Conservation (phyloP, 164 flowering plant species). For the Macadamia tetraphylla region DNA sequence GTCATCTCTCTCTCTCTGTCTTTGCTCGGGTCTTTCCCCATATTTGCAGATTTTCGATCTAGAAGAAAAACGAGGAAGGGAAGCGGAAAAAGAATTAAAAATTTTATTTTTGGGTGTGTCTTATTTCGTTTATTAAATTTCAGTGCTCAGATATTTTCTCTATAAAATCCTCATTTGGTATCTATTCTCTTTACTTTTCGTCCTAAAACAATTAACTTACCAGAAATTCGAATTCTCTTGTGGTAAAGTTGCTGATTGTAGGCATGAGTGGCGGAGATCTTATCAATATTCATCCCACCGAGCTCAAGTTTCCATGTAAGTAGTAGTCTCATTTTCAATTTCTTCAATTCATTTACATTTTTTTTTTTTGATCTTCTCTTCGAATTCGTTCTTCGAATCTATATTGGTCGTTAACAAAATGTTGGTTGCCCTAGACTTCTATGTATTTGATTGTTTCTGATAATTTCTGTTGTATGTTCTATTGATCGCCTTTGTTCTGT, state of each 20-base stretch:
- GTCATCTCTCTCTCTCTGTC: background rate
- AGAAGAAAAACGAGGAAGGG: background rate
- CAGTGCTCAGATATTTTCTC: too few relatives aligned
- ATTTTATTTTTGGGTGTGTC: background rate
- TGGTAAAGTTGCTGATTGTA: background rate
- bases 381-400: background rate
- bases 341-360: background rate
- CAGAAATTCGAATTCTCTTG: background rate
- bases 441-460: too few relatives aligned
- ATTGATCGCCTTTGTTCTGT: background rate
- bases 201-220: background rate
- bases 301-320: slow-evolving; percentile 20
- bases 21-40: background rate
- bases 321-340: background rate
- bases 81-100: background rate
- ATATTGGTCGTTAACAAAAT: background rate
- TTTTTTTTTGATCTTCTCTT: background rate
- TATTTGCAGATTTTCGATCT: background rate
- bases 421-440: background rate
- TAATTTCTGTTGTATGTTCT: background rate
- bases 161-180: background rate
- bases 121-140: background rate
- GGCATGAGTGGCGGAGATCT: slow-evolving; percentile 16
- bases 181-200: too few relatives aligned
- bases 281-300: slow-evolving; percentile 16